These are phyloP conservation scores for Penicillium mononematosum DNA, from an alignment of 495 filamentous ascomycete genomes.

Conservation along the genomic window DNA sequence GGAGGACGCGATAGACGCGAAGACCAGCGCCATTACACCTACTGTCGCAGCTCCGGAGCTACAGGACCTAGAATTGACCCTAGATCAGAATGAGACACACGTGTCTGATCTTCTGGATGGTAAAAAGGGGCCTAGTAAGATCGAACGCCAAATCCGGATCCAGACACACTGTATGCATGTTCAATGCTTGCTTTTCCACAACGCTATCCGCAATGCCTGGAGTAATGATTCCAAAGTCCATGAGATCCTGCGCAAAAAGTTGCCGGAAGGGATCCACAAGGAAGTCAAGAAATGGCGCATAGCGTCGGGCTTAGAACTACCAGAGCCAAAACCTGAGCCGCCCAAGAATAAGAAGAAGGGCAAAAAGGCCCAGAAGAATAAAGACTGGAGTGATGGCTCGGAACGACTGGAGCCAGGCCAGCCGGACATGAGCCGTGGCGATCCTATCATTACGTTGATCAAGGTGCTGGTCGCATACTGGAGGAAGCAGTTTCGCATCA, in stretches of 20 bases:
- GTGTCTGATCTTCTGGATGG: slow-evolving; percentile 59
- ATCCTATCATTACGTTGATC: slow-evolving; percentile 78
- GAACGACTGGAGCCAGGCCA: slow-evolving; percentile 65
- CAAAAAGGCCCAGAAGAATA: slow-evolving; percentile 42
- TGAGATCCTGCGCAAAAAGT: slow-evolving; percentile 66
- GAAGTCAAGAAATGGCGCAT: slow-evolving; percentile 74
- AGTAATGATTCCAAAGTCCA: slow-evolving; percentile 76
- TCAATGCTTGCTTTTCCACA: slow-evolving; percentile 83
- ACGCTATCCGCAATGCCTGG: slow-evolving; percentile 84
- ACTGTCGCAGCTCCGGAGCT: slow-evolving; percentile 33
- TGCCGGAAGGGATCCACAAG: slow-evolving; percentile 64
- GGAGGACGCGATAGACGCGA: slow-evolving; percentile 73
- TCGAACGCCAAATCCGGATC: slow-evolving; percentile 72
- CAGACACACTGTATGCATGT: slow-evolving; percentile 88
- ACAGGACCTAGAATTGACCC: slow-evolving; percentile 71
- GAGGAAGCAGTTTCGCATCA: slow-evolving; percentile 79
- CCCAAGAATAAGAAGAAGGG: slow-evolving; percentile 43
- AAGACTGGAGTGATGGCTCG: slow-evolving; percentile 72
- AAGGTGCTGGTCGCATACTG: slow-evolving; percentile 77
- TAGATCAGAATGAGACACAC: slow-evolving; percentile 59
- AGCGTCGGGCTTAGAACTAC: slow-evolving; percentile 59
- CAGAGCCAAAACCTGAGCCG: slow-evolving; percentile 34
- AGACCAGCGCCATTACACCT: slow-evolving; percentile 30
- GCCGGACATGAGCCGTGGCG: slow-evolving; percentile 73
- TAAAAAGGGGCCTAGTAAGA: slow-evolving; percentile 84